phyloP scores from a whole-genome alignment of 1,284 basidiomycete genomes.

The Spongispora temasekensis region DNA sequence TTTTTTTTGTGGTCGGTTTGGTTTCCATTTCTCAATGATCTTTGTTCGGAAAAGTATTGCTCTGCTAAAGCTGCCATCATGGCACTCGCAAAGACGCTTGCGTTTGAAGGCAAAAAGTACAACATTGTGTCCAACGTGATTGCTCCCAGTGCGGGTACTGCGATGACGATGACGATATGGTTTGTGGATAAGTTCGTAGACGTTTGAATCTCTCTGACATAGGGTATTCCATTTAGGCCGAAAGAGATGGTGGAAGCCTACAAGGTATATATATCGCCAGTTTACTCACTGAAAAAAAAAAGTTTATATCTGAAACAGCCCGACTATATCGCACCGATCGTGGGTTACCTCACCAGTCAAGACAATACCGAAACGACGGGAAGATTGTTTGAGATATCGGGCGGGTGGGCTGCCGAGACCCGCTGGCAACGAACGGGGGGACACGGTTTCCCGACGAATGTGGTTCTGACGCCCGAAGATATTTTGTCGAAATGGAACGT shows the following conservation, averaged over 20 bases:
- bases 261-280: too few relatives aligned
- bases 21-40: conserved; percentile 1
- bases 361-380: conserved; percentile 79
- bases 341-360: conserved; percentile 89
- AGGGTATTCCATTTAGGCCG: conserved; percentile 61
- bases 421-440: conserved; percentile 94
- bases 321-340: conserved; percentile 89
- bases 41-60: conserved; percentile 68
- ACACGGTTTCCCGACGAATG: conserved; percentile 81
- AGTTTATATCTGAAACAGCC: too few relatives aligned
- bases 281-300: too few relatives aligned
- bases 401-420: conserved; percentile 91
- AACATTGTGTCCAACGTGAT: conserved; percentile 88
- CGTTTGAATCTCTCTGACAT: not conserved
- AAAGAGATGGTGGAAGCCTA: conserved; percentile 94
- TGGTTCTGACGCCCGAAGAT: conserved; percentile 75
- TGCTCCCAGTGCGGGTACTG: conserved; percentile 88
- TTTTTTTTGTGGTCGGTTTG: not conserved
- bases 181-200: conserved; percentile 25
- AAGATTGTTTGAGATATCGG: conserved; percentile 85
- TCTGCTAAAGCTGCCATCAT: conserved; percentile 95
- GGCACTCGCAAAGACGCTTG: conserved; percentile 87
- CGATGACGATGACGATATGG: conserved; percentile 90
- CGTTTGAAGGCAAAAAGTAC: conserved; percentile 92
- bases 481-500: conserved; percentile 76